These are phyloP conservation scores for Cardamine occulta DNA, from an alignment of 345 rosid species.

Conservation along the genomic window DNA sequence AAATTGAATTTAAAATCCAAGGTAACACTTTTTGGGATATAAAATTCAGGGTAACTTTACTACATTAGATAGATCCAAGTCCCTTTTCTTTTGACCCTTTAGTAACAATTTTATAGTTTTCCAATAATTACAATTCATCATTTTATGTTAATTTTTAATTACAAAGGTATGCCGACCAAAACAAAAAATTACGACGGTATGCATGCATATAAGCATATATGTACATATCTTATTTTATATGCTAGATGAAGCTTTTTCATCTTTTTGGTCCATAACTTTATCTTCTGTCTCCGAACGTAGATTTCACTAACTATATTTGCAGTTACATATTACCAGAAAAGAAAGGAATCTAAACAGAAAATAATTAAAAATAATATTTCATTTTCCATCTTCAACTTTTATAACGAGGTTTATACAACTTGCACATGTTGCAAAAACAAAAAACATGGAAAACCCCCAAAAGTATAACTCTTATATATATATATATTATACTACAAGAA, in stretches of 20 bases:
- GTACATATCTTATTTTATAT: too few species aligned
- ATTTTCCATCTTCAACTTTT: slow-evolving; percentile 16
- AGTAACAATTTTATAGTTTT: neutral
- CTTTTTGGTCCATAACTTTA: slow-evolving; percentile 31
- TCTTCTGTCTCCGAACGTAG: slow-evolving; percentile 7
- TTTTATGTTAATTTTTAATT: neutral
- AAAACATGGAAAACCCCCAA: neutral
- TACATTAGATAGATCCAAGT: slow-evolving; percentile 17
- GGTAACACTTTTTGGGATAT: neutral
- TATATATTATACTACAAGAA: neutral
- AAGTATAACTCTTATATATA: too few species aligned
- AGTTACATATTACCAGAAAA: slow-evolving; percentile 17
- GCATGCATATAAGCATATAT: too few species aligned
- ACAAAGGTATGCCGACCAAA: neutral
- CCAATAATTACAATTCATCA: neutral
- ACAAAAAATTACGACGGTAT: too few species aligned
- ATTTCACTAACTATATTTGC: slow-evolving; percentile 34
- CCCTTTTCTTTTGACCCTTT: slow-evolving; percentile 18
- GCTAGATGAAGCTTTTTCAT: slow-evolving; percentile 10
- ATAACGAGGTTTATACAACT: slow-evolving; percentile 29
- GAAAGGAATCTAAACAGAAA: slow-evolving; percentile 27
- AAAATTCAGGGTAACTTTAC: slow-evolving; percentile 20
- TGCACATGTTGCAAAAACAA: slow-evolving; percentile 26
- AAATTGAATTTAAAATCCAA: neutral
- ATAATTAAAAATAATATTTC: neutral